Conservation (phyloP, 306 rosid species). For the Nissolia schottii region DNA sequence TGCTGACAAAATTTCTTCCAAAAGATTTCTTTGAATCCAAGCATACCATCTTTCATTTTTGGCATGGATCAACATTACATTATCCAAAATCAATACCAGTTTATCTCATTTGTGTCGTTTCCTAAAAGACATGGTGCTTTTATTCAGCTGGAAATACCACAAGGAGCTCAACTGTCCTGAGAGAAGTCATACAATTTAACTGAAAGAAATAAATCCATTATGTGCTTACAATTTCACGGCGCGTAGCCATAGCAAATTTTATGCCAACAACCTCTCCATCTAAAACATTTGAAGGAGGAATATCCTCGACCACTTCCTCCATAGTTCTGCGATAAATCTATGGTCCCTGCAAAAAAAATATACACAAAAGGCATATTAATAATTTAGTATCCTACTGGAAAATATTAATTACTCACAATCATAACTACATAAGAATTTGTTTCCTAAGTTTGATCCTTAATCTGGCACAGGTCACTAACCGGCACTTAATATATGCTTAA, state of each 20-base stretch:
- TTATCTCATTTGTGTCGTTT: background rate
- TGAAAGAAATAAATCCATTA: conserved; percentile 3
- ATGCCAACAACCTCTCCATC: conserved; percentile 66
- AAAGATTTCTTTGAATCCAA: background rate
- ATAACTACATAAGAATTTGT: background rate
- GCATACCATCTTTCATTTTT: conserved; percentile 6
- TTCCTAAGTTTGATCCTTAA: background rate
- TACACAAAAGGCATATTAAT: background rate
- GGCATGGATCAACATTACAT: conserved; percentile 3
- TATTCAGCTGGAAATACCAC: background rate
- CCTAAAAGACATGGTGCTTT: conserved; percentile 11
- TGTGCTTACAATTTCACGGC: conserved; percentile 68
- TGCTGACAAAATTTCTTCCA: background rate
- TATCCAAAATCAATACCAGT: background rate
- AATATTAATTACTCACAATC: conserved; percentile 1
- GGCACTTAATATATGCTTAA: background rate
- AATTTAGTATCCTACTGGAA: background rate
- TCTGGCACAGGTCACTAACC: background rate
- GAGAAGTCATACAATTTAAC: background rate
- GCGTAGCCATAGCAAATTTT: conserved; percentile 65
- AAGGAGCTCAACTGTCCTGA: background rate
- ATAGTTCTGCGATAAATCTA: background rate
- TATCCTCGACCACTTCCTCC: conserved; percentile 53
- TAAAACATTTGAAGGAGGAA: conserved; percentile 33
- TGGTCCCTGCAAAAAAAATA: conserved; percentile 30